phyloP scores from a whole-genome alignment of 2,329 filamentous ascomycete species.

The Aspergillus costaricaensis region DNA sequence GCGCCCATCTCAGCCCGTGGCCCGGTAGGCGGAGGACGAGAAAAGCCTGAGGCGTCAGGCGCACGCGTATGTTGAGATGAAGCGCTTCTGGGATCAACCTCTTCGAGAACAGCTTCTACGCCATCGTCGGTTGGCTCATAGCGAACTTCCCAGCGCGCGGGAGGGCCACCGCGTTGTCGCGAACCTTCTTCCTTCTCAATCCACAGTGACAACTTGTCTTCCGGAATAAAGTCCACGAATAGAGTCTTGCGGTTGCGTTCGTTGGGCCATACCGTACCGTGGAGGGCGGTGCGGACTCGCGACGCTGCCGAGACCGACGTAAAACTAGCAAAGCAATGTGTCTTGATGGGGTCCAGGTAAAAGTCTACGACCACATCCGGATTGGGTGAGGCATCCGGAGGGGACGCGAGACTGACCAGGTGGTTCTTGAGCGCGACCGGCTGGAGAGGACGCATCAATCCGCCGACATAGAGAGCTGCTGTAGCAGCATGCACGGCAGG shows the following conservation, averaged over 20 bases:
- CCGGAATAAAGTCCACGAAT: conserved; percentile 87
- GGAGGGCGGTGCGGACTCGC: conserved; percentile 72
- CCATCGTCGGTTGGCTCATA: conserved; percentile 64
- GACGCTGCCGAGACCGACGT: conserved; percentile 68
- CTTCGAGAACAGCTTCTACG: conserved; percentile 60
- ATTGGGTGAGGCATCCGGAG: conserved; percentile 54
- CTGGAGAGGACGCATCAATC: conserved; percentile 85
- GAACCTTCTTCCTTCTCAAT: conserved; percentile 66
- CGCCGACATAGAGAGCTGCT: conserved; percentile 79
- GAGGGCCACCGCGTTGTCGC: conserved; percentile 43
- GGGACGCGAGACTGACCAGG: conserved; percentile 67
- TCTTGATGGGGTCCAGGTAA: conserved; percentile 81
- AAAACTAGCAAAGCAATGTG: conserved; percentile 82
- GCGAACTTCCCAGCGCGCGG: conserved; percentile 69
- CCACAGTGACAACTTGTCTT: conserved; percentile 72
- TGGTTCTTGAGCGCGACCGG: conserved; percentile 67
- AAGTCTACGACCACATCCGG: conserved; percentile 65
- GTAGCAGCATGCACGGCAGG: conserved; percentile 73
- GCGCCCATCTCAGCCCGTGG: conserved; percentile 26
- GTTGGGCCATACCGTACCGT: conserved; percentile 80
- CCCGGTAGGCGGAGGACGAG: conserved; percentile 28
- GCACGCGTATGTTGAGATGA: conserved; percentile 18
- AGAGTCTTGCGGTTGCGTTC: conserved; percentile 81
- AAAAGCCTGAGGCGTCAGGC: conserved; percentile 18
- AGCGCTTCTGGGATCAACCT: conserved; percentile 39